Evolutionary conservation across 768 basidiomycete genomes (phyloP), one percentile per base, ranked within the genome.

Genomic region (Lactifluus pinguis): DNA sequence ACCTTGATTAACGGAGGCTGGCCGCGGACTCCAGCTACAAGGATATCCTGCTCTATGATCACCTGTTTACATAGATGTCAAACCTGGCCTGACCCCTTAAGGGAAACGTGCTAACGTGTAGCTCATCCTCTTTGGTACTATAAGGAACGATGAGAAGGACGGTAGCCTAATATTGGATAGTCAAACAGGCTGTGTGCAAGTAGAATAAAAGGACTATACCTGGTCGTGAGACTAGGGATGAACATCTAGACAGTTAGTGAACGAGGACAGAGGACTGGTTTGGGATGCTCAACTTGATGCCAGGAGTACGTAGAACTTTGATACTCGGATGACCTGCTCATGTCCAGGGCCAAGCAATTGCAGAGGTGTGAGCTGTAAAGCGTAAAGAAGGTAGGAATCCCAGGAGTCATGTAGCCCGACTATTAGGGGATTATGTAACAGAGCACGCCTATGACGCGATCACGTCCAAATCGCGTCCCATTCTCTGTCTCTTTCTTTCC

Each of bases 191-290:
- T 42, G 65, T 48, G 62, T 60, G 29, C 36, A n/a, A 41, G 45
- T 53, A 38, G 49, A 34, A 34, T 11, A 6, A 45, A 56, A 19
- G 50, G 13, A 50, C 67, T 62, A 64, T 76, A 85, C 89, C 83
- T 92, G 89, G 79, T 92, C 89, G 80, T 92, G 89, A 64, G 89
- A 90, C 89, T 92, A 52, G 42, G 14, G 58, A 56, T 49, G 25
- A 25, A 21, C 47, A 25, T 8, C 44, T 29, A 32, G 42, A 65
- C 44, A 44, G 49, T 55, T 57, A 59, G 38, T 49, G 47, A 64
- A 45, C 39, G 57, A 30, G 7, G 34, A 34, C 15, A 17, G 7
- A 38, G 53, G 15, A 52, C 48, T 36, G 6, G 53, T 17, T 60
- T 48, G 8, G 7, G 55, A 34, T 17, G 53, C 71, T 80, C 63